These are phyloP conservation scores for Botrytis byssoidea DNA, from an alignment of 2,329 filamentous ascomycete species.

Conservation along the genomic window DNA sequence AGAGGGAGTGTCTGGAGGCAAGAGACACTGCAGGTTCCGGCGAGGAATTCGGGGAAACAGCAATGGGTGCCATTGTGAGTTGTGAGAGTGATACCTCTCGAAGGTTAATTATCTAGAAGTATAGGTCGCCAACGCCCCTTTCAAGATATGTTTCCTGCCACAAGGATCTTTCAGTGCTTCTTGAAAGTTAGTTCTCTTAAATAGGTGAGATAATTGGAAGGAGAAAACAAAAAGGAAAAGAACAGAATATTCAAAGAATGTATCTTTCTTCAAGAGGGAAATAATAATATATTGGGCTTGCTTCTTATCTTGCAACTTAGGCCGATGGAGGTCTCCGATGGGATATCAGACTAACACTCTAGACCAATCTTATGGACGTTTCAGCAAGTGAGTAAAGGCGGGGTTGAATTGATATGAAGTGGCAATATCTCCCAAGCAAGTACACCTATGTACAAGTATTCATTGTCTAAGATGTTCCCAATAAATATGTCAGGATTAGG, in stretches of 20 bases:
- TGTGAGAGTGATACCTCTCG: neutral
- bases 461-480: neutral
- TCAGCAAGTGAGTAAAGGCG: neutral
- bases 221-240: neutral
- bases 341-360: neutral
- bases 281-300: slow-evolving; percentile 17
- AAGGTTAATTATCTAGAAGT: neutral
- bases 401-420: slow-evolving; percentile 13
- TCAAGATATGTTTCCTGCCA: neutral
- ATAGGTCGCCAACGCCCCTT: neutral
- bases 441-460: neutral
- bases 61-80: slow-evolving; percentile 55
- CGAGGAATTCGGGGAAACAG: slow-evolving; percentile 48
- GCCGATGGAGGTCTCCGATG: slow-evolving; percentile 21
- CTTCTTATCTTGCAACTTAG: slow-evolving; percentile 14
- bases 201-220: neutral
- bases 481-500: neutral
- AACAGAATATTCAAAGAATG: neutral
- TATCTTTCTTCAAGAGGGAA: neutral
- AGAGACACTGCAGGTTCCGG: slow-evolving; percentile 35
- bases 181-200: neutral
- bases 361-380: neutral
- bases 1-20: slow-evolving; percentile 44
- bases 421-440: slow-evolving; percentile 1
- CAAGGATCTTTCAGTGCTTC: neutral